phyloP scores from a whole-genome alignment of 768 basidiomycete species.

The Rhizopogon sp. region DNA sequence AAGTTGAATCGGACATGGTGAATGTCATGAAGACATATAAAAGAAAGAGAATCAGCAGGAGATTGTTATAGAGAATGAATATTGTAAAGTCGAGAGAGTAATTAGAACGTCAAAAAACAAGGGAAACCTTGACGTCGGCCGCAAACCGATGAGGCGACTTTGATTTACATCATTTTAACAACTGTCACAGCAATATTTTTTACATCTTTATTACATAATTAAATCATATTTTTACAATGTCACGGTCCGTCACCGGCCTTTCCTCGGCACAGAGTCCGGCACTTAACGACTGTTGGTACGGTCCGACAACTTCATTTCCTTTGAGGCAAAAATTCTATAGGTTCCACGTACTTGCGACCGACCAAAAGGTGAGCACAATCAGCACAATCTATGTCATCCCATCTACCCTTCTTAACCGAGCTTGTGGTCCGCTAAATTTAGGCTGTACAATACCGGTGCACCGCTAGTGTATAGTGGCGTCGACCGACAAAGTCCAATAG shows the following conservation, averaged over 20 bases:
- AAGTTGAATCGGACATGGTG: constrained; percentile 1
- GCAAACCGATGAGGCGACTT: constrained; percentile 13
- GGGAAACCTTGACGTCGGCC: constrained; percentile 12
- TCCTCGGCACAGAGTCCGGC: background rate
- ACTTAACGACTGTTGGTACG: background rate
- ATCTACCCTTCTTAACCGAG: background rate
- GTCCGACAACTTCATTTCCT: background rate
- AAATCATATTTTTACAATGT: background rate
- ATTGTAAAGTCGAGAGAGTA: no score
- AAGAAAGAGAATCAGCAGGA: background rate
- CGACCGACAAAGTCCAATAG: background rate
- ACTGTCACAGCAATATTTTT: background rate
- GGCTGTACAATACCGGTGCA: no score
- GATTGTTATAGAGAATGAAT: background rate
- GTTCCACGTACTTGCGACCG: background rate
- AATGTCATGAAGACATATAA: constrained; percentile 13
- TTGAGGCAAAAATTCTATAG: constrained; percentile 11
- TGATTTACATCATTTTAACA: constrained; percentile 8
- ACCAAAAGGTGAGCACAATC: no score
- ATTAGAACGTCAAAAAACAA: background rate
- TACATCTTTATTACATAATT: constrained; percentile 5
- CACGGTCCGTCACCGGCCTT: background rate
- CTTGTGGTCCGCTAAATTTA: background rate
- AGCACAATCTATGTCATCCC: background rate
- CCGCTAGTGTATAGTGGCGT: no score